Conservation (phyloP, 768 basidiomycete species). For the Pholiota molesta region DNA sequence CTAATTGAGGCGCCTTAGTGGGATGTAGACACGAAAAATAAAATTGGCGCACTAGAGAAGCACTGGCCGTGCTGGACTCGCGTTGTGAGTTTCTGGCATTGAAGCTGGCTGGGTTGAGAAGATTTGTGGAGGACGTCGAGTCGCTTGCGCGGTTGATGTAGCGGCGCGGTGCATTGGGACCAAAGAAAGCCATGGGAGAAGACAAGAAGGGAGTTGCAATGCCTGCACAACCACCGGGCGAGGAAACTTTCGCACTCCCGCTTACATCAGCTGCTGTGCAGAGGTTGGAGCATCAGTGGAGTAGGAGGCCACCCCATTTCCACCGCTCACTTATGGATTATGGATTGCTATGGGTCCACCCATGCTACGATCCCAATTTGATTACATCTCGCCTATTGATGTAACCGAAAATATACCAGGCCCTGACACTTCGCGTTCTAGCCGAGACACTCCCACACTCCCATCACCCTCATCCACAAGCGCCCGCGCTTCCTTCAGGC, state of each 20-base stretch:
- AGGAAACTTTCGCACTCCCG: slow-evolving; percentile 22
- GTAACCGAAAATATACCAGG: slow-evolving; percentile 1
- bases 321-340: neutral
- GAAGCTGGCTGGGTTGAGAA: slow-evolving; percentile 36
- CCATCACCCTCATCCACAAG: neutral
- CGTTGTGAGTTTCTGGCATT: neutral
- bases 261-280: slow-evolving; percentile 21
- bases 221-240: slow-evolving; percentile 1
- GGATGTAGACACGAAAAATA: neutral
- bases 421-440: slow-evolving; percentile 1
- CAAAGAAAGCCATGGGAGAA: slow-evolving; percentile 32
- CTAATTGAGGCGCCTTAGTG: slow-evolving; percentile 5
- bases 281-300: slow-evolving; percentile 2
- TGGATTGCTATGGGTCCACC: neutral
- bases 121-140: slow-evolving; percentile 55
- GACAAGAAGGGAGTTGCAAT: slow-evolving; percentile 12
- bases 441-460: slow-evolving; percentile 6
- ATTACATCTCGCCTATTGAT: slow-evolving; percentile 3
- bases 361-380: neutral
- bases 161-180: slow-evolving; percentile 42
- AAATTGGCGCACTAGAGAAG: slow-evolving; percentile 41
- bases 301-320: neutral
- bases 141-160: slow-evolving; percentile 41
- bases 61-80: slow-evolving; percentile 25
- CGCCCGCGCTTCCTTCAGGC: slow-evolving; percentile 54